A percentile compares a stretch with the other conserved stretches of the same genome.
phyloP scores from a whole-genome alignment of 2,329 filamentous ascomycete genomes.

The Fusarium camptoceras region DNA sequence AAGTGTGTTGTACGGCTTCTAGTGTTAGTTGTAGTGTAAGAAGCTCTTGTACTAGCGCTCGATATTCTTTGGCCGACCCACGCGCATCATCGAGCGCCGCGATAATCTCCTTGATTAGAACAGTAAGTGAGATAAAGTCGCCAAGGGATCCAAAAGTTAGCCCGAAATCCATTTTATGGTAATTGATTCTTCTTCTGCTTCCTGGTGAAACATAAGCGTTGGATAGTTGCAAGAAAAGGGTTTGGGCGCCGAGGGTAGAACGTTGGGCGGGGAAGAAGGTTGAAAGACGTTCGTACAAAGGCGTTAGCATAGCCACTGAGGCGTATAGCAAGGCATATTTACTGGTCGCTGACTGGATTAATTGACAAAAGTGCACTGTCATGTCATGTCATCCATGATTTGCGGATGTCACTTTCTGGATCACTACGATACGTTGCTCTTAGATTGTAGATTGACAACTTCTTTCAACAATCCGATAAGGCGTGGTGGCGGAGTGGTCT shows the following conservation, averaged over 20 bases:
- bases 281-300: background rate
- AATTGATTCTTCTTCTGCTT: background rate
- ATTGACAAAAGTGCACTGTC: background rate
- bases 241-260: background rate
- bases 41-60: background rate
- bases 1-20: background rate
- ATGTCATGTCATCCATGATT: background rate
- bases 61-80: background rate
- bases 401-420: background rate
- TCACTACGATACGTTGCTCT: rapidly evolving
- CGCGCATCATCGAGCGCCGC: background rate
- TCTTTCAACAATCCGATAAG: background rate
- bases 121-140: background rate
- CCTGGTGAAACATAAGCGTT: background rate
- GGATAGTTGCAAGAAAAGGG: background rate
- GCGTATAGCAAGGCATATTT: background rate
- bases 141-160: background rate
- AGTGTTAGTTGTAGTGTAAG: background rate
- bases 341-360: no score
- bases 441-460: rapidly evolving
- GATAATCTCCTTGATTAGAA: background rate
- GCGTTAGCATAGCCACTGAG: background rate
- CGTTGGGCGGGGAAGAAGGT: background rate
- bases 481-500: conserved; percentile 8
- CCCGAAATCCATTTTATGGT: background rate